These are phyloP conservation scores for Isoetes engelmannii DNA, from an alignment of 83 land plant genomes.

Conservation along the genomic window DNA sequence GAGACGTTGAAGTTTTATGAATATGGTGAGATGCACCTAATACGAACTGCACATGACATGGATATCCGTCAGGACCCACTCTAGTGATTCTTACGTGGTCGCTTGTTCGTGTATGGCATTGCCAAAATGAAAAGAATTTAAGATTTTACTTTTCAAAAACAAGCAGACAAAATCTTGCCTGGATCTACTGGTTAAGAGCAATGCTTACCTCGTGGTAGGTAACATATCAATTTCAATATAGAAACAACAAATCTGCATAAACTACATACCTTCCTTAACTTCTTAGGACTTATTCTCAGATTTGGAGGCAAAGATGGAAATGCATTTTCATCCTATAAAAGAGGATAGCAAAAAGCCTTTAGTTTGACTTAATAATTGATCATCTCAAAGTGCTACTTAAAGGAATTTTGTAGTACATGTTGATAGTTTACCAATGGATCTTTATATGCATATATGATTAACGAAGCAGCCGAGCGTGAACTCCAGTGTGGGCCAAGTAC, in stretches of 20 bases:
- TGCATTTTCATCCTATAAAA: not conserved
- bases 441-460: slow-evolving; percentile 9
- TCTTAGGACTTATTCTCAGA: not conserved
- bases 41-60: slow-evolving; percentile 8
- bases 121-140: too few species aligned
- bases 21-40: slow-evolving; percentile 11
- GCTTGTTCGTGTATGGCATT: not conserved
- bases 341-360: not conserved
- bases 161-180: not conserved
- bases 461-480: not conserved
- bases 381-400: not conserved
- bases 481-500: slow-evolving; percentile 17
- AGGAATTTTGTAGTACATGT: not conserved
- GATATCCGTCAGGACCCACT: not conserved
- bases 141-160: not conserved
- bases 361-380: not conserved
- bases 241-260: too few species aligned
- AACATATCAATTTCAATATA: too few species aligned
- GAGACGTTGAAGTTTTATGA: slow-evolving; percentile 4
- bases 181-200: too few species aligned
- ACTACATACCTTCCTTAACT: not conserved
- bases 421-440: not conserved
- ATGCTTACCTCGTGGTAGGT: too few species aligned
- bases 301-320: not conserved
- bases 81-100: not conserved